Percentiles rank a stretch among this genome's conserved stretches.
Evolutionary conservation across 2,329 filamentous ascomycete genomes (phyloP).

Genomic region (Colletotrichum orchidophilum): DNA sequence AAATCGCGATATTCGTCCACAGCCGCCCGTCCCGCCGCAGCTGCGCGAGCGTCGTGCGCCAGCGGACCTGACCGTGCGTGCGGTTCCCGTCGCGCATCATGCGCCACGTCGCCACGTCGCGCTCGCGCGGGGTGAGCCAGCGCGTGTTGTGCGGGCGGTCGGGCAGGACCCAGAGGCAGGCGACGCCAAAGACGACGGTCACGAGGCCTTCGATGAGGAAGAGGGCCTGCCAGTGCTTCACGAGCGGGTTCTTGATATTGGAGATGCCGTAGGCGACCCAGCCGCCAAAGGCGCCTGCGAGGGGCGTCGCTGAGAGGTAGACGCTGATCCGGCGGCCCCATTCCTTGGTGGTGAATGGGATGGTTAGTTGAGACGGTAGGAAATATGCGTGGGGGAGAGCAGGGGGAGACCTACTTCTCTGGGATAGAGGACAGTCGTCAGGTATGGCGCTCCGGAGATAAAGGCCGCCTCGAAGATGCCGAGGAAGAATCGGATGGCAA

Average conservation of each 20-base stretch:
- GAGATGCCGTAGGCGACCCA: constrained; percentile 52
- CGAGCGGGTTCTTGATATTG: constrained; percentile 41
- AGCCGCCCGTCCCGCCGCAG: constrained; percentile 50
- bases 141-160: constrained; percentile 35
- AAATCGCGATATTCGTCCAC: constrained; percentile 55
- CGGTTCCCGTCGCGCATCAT: constrained; percentile 36
- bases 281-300: constrained; percentile 54
- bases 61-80: constrained; percentile 22
- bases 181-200: constrained; percentile 42
- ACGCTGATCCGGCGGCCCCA: constrained; percentile 62
- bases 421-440: constrained; percentile 62
- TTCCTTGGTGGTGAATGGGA: constrained; percentile 10
- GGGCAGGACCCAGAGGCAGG: constrained; percentile 34
- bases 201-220: constrained; percentile 48
- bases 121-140: constrained; percentile 36
- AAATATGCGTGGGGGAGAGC: no score
- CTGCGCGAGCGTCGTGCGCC: constrained; percentile 35
- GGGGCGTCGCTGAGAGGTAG: constrained; percentile 63
- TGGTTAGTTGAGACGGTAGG: no score
- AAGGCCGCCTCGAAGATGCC: constrained; percentile 60
- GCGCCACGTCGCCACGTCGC: constrained; percentile 33
- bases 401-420: constrained; percentile 46
- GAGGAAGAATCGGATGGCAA: constrained; percentile 55
- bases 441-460: constrained; percentile 57
- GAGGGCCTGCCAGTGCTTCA: constrained; percentile 41